Base-by-base conservation (phyloP, 2,329 filamentous ascomycete genomes). In the Dryadomyces quercus-mongolicae region DNA sequence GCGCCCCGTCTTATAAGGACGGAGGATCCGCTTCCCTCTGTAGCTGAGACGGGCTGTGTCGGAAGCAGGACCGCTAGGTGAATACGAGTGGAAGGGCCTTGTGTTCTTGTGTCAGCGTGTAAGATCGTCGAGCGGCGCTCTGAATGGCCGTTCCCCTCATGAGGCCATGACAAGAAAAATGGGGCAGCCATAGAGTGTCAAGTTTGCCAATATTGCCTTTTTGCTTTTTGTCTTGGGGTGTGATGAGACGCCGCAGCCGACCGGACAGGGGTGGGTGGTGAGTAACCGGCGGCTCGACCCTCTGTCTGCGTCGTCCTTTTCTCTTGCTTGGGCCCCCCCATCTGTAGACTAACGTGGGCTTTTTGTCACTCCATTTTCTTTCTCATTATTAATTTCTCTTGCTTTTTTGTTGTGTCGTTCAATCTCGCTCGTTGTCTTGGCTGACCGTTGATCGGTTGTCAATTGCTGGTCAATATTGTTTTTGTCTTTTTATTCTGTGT, bases 401-500 rank as follows among this genome's bases (percentile, higher is more conserved):
- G 15, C 44, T 49, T 21, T 21, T 48, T 36, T 36, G 12, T 49
- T 36, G 40, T 51, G 22, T 45, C 22, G 21, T 16, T 16, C 42
- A 43, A 13, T 44, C 12, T 21, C 15, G 46, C 34, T 49, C 49
- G 43, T 47, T 44, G 21, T 53, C 40, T 53, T 50, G 47, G 22
- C 54, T 47, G 54, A 49, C 57, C 54, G 58, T 58, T 51, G 58
- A 58, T 43, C 57, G 58, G 57, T 57, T 50, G 43, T 53, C 49
- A 45, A 53, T 60, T 60, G 58, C 58, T 60, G 58, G 58, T 55
- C 58, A 58, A 60, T 56, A 50, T 46, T 53, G 36, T 52, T 16
- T n/a, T 18, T n/a, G 36, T 52, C n/a, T n/a, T 18, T n/a, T 53
- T n/a, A 21, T 53, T 5, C 38, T 34, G 12, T 52, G n/a, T 7